phyloP scores from a whole-genome alignment of 768 basidiomycete species.

The Sarcomyxa edulis region DNA sequence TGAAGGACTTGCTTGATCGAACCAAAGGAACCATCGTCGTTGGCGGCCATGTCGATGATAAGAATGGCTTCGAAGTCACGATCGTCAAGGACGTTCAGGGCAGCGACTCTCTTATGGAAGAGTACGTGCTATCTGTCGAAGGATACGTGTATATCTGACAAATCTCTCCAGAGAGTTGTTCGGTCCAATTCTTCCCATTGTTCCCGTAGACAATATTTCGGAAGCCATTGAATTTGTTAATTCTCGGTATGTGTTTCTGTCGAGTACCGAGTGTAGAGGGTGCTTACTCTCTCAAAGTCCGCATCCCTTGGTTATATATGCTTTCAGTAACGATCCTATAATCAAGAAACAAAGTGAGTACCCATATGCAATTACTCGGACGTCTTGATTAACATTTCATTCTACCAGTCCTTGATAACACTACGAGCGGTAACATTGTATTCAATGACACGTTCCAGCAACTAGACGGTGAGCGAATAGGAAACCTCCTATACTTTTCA shows the following conservation, averaged over 20 bases:
- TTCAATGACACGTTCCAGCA: constrained; percentile 62
- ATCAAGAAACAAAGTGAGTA: constrained; percentile 33
- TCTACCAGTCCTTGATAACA: constrained; percentile 44
- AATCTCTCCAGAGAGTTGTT: constrained; percentile 55
- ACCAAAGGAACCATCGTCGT: constrained; percentile 55
- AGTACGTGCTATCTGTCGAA: constrained; percentile 28
- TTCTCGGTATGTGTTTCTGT: constrained; percentile 31
- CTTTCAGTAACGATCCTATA: constrained; percentile 47
- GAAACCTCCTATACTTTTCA: neutral
- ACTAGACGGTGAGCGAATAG: constrained; percentile 33
- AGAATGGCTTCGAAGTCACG: constrained; percentile 51
- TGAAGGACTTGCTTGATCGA: constrained; percentile 42
- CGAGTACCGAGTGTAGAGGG: too few species aligned
- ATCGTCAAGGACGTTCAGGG: constrained; percentile 48
- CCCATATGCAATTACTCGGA: neutral
- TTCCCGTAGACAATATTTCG: constrained; percentile 49
- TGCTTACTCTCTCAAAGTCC: neutral
- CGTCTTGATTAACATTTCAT: neutral
- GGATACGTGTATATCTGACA: neutral
- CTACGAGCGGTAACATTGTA: constrained; percentile 49
- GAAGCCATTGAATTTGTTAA: constrained; percentile 54
- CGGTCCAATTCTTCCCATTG: constrained; percentile 63
- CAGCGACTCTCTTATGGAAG: constrained; percentile 57
- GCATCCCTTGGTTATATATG: constrained; percentile 58
- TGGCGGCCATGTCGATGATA: constrained; percentile 42